Evolutionary conservation across 2,329 filamentous ascomycete species (phyloP), one percentile per base, ranked within the genome.

Genomic region (Didymella pomorum): DNA sequence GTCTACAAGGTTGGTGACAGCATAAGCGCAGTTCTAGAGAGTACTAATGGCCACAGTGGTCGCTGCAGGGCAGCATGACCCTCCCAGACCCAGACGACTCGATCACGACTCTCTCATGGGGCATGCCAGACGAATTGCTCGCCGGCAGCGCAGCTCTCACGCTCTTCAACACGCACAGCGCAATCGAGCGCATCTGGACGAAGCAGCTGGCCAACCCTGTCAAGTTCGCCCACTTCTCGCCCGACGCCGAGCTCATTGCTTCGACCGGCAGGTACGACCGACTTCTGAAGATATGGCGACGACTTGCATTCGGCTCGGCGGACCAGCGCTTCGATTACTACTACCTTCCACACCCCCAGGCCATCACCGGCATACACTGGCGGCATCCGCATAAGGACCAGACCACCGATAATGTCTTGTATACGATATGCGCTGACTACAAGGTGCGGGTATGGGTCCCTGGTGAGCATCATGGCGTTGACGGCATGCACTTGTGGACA

Each of bases 241-340:
- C 92, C 63, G 94, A 97, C 75, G 93, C 92, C 12, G 88, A 89
- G 20, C 87, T 96, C 60, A 92, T 98, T 52, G 94, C 93, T 18
- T 93, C 91, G 1, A 86, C 90, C 12, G 90, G 92, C 41, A 81
- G 83, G 48, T 87, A 91, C 72, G 95, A 98, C 76, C 85, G 89
- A 50, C 80, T 98, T 20, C 88, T 96, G 65, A 98, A 99, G 79
- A 86, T 98, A 68, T 99, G 96, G 95, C 87, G 93, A 63, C 86
- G 94, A 52, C 81, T 96, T 23, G 90, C 90, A 9, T 97, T 94
- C 72, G 92, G 92, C 14, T 85, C 87, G 0, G 89, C 92, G 57
- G 90, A 96, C 66, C 89, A 92, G 37, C 85, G 90, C 56, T 98
- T 98, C 77, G 94, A 98, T 69, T 89, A 96, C 69, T 88, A 89